A percentile compares a stretch with the other conserved stretches of the same genome.
These are phyloP conservation scores for Xylariaceae sp. DNA, from an alignment of 2,329 filamentous ascomycete genomes.

Conservation along the genomic window DNA sequence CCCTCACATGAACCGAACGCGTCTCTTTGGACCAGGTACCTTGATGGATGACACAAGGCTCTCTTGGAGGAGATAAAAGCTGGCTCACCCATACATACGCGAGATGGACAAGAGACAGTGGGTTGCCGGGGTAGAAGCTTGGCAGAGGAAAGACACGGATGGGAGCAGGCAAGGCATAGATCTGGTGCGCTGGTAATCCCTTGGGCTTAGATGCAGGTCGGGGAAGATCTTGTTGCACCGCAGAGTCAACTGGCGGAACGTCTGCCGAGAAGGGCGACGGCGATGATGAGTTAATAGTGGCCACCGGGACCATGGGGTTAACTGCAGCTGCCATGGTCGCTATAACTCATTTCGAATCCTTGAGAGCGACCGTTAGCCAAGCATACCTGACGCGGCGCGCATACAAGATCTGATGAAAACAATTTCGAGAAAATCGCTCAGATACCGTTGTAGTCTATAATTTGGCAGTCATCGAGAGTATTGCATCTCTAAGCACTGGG, in stretches of 20 bases:
- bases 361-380: conserved; percentile 1
- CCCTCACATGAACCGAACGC: conserved; percentile 77
- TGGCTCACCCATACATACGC: conserved; percentile 74
- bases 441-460: conserved; percentile 98
- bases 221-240: conserved; percentile 9
- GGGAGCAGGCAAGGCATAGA: conserved; percentile 79
- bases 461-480: conserved; percentile 59
- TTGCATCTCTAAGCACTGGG: conserved; percentile 56
- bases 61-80: conserved; percentile 61
- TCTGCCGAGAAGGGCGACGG: too few relatives aligned
- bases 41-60: conserved; percentile 60
- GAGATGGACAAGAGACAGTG: conserved; percentile 79
- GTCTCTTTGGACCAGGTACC: conserved; percentile 80
- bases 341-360: conserved; percentile 43
- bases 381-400: too few relatives aligned
- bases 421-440: conserved; percentile 53
- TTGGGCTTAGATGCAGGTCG: conserved; percentile 12
- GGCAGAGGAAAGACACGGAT: conserved; percentile 80
- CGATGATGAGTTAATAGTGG: conserved; percentile 13
- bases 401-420: neutral
- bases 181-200: conserved; percentile 55
- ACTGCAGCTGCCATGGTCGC: conserved; percentile 28
- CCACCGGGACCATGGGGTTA: conserved; percentile 14
- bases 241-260: conserved; percentile 7
- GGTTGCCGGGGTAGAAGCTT: conserved; percentile 86